A percentile compares a stretch with the other conserved stretches of the same genome.
phyloP scores from a whole-genome alignment of 768 basidiomycete genomes.

The Auricularia cornea region DNA sequence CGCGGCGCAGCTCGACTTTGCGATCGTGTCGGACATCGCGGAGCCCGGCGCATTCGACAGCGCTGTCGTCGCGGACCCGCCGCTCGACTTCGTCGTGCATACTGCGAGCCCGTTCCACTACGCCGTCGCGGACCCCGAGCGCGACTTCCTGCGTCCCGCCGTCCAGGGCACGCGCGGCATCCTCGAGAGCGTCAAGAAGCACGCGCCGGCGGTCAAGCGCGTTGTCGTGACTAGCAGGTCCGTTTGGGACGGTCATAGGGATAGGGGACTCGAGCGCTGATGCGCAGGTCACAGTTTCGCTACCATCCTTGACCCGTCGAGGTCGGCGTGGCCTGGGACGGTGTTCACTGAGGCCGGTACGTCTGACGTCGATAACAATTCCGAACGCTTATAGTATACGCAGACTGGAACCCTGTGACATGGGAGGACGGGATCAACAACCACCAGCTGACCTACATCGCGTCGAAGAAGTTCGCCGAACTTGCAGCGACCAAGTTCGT shows the following conservation, averaged over 20 bases:
- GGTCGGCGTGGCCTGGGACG: background rate
- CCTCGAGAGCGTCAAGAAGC: slow-evolving; percentile 47
- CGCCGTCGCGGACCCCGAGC: slow-evolving; percentile 8
- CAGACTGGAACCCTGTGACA: background rate
- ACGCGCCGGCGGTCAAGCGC: background rate
- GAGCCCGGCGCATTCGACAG: slow-evolving; percentile 37
- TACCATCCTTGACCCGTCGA: background rate
- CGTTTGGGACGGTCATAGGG: background rate
- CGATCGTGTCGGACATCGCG: slow-evolving; percentile 65
- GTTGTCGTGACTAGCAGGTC: background rate
- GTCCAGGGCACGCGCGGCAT: slow-evolving; percentile 61
- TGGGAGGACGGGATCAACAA: background rate
- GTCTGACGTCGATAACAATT: too few relatives aligned
- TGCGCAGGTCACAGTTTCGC: background rate
- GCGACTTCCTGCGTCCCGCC: slow-evolving; percentile 59
- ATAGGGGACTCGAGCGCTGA: background rate
- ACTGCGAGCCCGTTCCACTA: slow-evolving; percentile 31
- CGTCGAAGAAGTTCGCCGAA: background rate
- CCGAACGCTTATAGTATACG: too few relatives aligned
- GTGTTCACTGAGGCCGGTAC: background rate
- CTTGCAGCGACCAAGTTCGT: background rate
- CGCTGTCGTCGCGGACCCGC: slow-evolving; percentile 22
- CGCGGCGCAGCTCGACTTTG: slow-evolving; percentile 49
- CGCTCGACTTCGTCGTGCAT: slow-evolving; percentile 41
- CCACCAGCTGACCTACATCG: background rate